phyloP scores from a whole-genome alignment of 768 basidiomycete genomes.

The Russula vinacea region DNA sequence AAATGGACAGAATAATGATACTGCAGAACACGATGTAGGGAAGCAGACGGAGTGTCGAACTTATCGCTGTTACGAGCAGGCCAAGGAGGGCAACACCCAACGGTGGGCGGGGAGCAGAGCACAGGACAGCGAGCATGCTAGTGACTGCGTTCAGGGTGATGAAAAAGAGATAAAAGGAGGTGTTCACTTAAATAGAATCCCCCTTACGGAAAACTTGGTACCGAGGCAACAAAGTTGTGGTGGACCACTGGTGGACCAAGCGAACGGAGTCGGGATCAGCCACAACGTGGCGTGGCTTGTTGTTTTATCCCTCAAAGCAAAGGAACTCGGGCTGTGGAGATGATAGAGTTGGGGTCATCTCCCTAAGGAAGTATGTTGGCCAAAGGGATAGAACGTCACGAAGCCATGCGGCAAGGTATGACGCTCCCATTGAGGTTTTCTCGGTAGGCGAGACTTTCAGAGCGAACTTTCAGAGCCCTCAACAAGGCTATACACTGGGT shows the following conservation, averaged over 20 bases:
- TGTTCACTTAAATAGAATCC: conserved; percentile 1
- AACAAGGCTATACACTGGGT: conserved; percentile 4
- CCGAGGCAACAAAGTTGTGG: conserved; percentile 13
- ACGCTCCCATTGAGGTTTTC: neutral
- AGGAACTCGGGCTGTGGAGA: neutral
- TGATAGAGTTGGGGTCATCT: neutral
- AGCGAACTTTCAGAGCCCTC: neutral
- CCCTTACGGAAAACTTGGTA: neutral
- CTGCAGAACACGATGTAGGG: conserved; percentile 15
- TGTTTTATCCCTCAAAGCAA: neutral
- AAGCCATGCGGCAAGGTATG: neutral
- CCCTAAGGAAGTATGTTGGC: neutral
- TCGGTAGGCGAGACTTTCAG: neutral
- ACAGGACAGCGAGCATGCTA: conserved; percentile 21
- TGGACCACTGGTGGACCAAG: conserved; percentile 18
- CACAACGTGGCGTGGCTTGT: neutral
- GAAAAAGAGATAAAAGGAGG: neutral
- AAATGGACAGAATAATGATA: conserved; percentile 17
- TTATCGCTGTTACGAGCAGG: conserved; percentile 7
- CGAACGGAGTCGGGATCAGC: neutral
- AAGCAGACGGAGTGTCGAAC: conserved; percentile 16
- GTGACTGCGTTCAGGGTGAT: conserved; percentile 1
- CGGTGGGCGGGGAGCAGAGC: conserved; percentile 11
- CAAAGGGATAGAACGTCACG: neutral
- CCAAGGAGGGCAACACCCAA: conserved; percentile 21